A percentile compares a stretch with the other conserved stretches of the same genome.
phyloP scores from a whole-genome alignment of 2,329 filamentous ascomycete genomes.

The Chaetomium globosum region DNA sequence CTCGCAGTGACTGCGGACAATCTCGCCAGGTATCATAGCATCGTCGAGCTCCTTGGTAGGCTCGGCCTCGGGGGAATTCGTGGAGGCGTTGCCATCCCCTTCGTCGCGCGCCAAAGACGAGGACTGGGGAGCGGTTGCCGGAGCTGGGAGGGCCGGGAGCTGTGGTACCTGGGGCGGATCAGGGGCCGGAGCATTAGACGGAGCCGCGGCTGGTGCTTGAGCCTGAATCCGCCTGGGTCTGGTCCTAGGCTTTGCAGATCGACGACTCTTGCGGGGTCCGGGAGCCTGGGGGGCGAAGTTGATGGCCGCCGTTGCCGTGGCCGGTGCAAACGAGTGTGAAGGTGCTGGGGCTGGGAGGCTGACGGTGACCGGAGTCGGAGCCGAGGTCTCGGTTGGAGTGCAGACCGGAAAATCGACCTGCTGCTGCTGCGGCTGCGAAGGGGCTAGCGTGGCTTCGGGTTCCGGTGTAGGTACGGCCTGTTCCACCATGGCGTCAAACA shows the following conservation, averaged over 20 bases:
- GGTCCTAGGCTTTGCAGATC: background rate
- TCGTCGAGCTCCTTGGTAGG: slow-evolving; percentile 1
- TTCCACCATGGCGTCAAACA: background rate
- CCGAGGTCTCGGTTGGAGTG: background rate
- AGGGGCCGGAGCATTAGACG: background rate
- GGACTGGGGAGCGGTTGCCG: slow-evolving; percentile 3
- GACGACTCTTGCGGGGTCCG: background rate
- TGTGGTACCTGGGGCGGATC: background rate
- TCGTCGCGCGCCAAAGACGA: slow-evolving; percentile 2
- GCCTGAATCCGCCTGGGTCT: background rate
- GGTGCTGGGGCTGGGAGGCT: background rate
- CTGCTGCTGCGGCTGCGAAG: background rate
- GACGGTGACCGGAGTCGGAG: background rate
- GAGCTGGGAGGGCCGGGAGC: background rate
- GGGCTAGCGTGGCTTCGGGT: background rate
- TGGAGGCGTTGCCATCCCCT: slow-evolving; percentile 20
- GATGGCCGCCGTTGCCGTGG: background rate
- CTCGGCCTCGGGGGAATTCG: slow-evolving; percentile 3
- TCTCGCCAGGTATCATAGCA: background rate
- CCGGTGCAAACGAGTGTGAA: too few relatives aligned
- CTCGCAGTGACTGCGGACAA: background rate
- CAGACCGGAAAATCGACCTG: background rate
- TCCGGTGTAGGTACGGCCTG: too few relatives aligned
- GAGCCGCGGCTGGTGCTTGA: background rate
- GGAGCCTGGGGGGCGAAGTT: background rate